A percentile compares a stretch with the other conserved stretches of the same genome.
Evolutionary conservation across 1,284 basidiomycete species (phyloP).

Genomic region (Marasmius sp.): DNA sequence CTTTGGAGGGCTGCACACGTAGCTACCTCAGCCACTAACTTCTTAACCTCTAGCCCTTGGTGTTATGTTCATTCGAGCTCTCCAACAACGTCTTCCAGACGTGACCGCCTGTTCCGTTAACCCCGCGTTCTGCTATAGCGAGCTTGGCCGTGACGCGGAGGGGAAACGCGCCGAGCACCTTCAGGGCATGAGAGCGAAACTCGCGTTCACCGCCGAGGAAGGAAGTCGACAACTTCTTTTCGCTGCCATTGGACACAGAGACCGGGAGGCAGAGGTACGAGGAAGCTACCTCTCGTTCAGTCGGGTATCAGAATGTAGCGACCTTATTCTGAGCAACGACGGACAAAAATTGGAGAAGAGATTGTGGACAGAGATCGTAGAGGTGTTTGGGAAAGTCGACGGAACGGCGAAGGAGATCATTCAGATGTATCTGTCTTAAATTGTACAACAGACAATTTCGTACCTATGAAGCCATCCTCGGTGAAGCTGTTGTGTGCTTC

Average conservation of each 20-base stretch:
- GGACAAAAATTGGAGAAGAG: slow-evolving; percentile 40
- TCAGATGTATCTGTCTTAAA: background rate
- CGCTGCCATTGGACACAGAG: slow-evolving; percentile 33
- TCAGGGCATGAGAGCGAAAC: slow-evolving; percentile 19
- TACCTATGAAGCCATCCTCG: too few species aligned
- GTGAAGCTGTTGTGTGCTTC: too few species aligned
- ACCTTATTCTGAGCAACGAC: slow-evolving; percentile 29
- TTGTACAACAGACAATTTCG: too few species aligned
- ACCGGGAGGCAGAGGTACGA: slow-evolving; percentile 17
- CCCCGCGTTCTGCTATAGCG: slow-evolving; percentile 50
- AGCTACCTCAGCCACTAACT: too few species aligned
- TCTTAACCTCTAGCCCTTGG: slow-evolving; percentile 41
- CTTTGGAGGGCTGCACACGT: too few species aligned
- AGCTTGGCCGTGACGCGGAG: slow-evolving; percentile 29
- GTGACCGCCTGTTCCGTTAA: slow-evolving; percentile 38
- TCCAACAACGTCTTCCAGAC: slow-evolving; percentile 32
- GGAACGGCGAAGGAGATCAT: background rate
- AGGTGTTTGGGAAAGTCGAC: background rate
- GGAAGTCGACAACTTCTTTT: slow-evolving; percentile 43
- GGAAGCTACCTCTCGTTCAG: slow-evolving; percentile 17
- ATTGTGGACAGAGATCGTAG: slow-evolving; percentile 37
- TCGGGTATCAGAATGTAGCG: slow-evolving; percentile 16
- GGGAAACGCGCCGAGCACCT: slow-evolving; percentile 19
- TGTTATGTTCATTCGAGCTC: slow-evolving; percentile 40
- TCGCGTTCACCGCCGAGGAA: slow-evolving; percentile 37